Evolutionary conservation across 2,329 filamentous ascomycete species (phyloP).

Genomic region (Colletotrichum aenigma): DNA sequence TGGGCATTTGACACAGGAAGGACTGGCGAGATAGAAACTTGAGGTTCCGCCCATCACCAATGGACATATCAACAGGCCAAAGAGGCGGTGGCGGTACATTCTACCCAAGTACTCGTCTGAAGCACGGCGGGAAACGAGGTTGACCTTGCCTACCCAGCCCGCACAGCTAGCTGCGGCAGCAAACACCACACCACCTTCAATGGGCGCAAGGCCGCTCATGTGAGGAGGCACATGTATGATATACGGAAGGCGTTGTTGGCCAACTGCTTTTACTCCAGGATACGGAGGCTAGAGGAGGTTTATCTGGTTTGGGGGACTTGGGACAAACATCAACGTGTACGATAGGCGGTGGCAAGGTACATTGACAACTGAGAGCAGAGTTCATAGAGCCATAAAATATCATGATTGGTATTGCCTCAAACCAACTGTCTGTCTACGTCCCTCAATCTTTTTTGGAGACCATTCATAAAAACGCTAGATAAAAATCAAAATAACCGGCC

Average conservation of each 20-base stretch:
- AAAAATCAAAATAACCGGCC: background rate
- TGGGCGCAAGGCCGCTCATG: background rate
- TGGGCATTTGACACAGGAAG: conserved; percentile 10
- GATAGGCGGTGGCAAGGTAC: background rate
- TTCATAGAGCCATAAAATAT: background rate
- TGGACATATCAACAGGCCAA: background rate
- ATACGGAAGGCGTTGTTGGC: background rate
- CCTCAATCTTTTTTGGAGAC: background rate
- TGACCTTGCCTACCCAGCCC: background rate
- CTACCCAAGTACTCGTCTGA: background rate
- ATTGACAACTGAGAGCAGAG: background rate
- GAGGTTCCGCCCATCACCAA: background rate
- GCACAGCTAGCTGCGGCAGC: background rate
- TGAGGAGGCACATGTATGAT: background rate
- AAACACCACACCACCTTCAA: background rate
- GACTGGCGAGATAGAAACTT: conserved; percentile 7
- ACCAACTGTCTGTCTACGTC: background rate
- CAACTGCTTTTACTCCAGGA: background rate
- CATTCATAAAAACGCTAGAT: conserved; percentile 1
- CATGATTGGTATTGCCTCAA: background rate
- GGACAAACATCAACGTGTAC: background rate
- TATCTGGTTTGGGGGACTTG: background rate
- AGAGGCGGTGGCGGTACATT: background rate
- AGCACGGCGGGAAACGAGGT: too few species aligned
- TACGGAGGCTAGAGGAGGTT: background rate